Conservation (phyloP, 495 filamentous ascomycete species). For the Pseudomonodictys pantanalensis region DNA sequence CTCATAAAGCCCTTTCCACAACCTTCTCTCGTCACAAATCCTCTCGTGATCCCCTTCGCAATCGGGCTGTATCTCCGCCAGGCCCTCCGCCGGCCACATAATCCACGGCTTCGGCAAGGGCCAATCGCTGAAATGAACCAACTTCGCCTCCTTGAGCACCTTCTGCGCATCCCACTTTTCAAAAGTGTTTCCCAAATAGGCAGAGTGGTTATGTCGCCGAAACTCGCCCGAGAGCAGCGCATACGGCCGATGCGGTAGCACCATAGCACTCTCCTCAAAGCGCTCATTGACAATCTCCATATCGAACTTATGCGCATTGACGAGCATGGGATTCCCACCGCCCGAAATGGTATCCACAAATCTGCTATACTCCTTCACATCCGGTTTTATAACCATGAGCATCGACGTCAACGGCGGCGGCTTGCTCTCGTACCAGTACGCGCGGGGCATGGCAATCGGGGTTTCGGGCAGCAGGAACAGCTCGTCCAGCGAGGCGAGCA, state of each 20-base stretch:
- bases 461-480: constrained; percentile 42
- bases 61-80: constrained; percentile 58
- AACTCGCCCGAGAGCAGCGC: constrained; percentile 71
- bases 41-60: constrained; percentile 52
- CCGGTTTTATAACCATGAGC: constrained; percentile 39
- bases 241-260: constrained; percentile 74
- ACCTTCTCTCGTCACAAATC: constrained; percentile 60
- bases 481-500: constrained; percentile 39
- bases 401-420: constrained; percentile 36
- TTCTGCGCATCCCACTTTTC: constrained; percentile 67
- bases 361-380: constrained; percentile 26
- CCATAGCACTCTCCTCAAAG: constrained; percentile 63
- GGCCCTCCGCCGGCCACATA: constrained; percentile 54
- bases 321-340: constrained; percentile 21
- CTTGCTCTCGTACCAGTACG: constrained; percentile 37
- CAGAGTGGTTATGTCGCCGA: constrained; percentile 53
- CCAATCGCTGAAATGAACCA: constrained; percentile 80
- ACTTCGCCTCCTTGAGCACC: constrained; percentile 63
- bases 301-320: constrained; percentile 32
- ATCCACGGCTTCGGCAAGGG: constrained; percentile 80
- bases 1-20: constrained; percentile 70
- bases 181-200: constrained; percentile 61
- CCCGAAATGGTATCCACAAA: constrained; percentile 29
- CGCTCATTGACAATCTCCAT: constrained; percentile 67
- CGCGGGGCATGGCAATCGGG: constrained; percentile 41